A percentile compares a stretch with the other conserved stretches of the same genome.
Conservation (phyloP, 2,329 filamentous ascomycete genomes). For the Talaromyces sp. region DNA sequence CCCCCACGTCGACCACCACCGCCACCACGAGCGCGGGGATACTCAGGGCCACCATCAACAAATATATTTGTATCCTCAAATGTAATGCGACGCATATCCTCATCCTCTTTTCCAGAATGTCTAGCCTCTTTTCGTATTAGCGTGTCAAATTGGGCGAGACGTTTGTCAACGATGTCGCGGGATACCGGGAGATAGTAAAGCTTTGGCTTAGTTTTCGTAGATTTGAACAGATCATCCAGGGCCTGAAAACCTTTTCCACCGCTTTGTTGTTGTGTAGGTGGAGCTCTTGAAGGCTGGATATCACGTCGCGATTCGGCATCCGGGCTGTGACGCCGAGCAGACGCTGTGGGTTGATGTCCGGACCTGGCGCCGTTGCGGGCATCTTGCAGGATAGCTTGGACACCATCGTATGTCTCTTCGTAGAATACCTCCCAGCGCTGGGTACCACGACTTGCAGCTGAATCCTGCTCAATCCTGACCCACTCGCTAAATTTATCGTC, state of each 20-base stretch:
- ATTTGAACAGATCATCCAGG: conserved; percentile 59
- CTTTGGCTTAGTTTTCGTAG: conserved; percentile 60
- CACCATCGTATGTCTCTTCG: conserved; percentile 54
- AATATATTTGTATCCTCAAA: conserved; percentile 66
- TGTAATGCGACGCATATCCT: conserved; percentile 66
- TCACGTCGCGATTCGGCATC: conserved; percentile 25
- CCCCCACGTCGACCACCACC: conserved; percentile 32
- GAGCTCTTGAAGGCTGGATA: conserved; percentile 20
- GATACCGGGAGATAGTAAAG: conserved; percentile 65
- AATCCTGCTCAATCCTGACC: conserved; percentile 65
- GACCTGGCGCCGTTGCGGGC: conserved; percentile 27
- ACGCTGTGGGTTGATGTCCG: conserved; percentile 25
- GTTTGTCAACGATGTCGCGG: conserved; percentile 59
- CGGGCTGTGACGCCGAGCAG: conserved; percentile 26
- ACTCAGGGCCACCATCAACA: conserved; percentile 70
- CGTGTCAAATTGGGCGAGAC: conserved; percentile 59
- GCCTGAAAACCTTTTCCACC: conserved; percentile 50
- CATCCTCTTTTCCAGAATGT: conserved; percentile 36
- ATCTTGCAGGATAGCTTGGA: conserved; percentile 58
- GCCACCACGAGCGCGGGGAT: conserved; percentile 34
- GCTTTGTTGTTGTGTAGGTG: conserved; percentile 19
- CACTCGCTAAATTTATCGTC: conserved; percentile 68
- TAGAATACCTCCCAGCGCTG: conserved; percentile 73
- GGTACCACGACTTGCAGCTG: conserved; percentile 38
- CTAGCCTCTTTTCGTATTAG: conserved; percentile 38